phyloP scores from a whole-genome alignment of 2,329 filamentous ascomycete species.

The Cylindrodendrum hubeiense region DNA sequence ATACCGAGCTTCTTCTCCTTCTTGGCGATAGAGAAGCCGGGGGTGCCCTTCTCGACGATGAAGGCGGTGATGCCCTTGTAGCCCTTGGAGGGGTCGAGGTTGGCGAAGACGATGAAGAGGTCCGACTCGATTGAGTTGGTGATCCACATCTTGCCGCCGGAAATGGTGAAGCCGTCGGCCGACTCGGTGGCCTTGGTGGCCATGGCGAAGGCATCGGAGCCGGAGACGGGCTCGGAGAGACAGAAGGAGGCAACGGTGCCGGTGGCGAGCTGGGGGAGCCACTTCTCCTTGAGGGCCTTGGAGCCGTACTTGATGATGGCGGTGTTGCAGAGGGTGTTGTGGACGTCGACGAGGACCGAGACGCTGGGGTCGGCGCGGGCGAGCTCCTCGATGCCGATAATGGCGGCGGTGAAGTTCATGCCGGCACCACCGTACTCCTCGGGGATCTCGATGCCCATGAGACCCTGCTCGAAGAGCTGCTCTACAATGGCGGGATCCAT shows the following conservation, averaged over 20 bases:
- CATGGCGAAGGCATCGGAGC: slow-evolving; percentile 95
- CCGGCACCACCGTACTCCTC: slow-evolving; percentile 96
- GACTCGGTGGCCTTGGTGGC: slow-evolving; percentile 92
- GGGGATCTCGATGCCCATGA: slow-evolving; percentile 98
- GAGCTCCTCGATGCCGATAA: slow-evolving; percentile 97
- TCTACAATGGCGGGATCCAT: slow-evolving; percentile 93
- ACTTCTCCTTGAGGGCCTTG: slow-evolving; percentile 82
- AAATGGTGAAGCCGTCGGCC: slow-evolving; percentile 85
- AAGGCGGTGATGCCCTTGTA: slow-evolving; percentile 99
- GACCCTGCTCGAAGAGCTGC: slow-evolving; percentile 94
- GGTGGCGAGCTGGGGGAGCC: slow-evolving; percentile 90
- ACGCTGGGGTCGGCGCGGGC: slow-evolving; percentile 95
- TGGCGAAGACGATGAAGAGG: slow-evolving; percentile 98
- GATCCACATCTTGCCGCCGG: slow-evolving; percentile 99
- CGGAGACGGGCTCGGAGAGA: slow-evolving; percentile 90
- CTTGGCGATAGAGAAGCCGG: slow-evolving; percentile 95
- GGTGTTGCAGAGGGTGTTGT: slow-evolving; percentile 98
- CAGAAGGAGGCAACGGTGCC: slow-evolving; percentile 93
- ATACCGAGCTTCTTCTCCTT: slow-evolving; percentile 99
- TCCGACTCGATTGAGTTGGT: slow-evolving; percentile 95
- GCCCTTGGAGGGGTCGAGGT: slow-evolving; percentile 89
- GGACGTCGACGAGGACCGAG: slow-evolving; percentile 94
- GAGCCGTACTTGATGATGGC: slow-evolving; percentile 88
- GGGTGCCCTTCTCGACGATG: slow-evolving; percentile 88
- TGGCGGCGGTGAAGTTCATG: slow-evolving; percentile 98